Evolutionary conservation across 768 basidiomycete species (phyloP).

Genomic region (Psilocybe azurescens): DNA sequence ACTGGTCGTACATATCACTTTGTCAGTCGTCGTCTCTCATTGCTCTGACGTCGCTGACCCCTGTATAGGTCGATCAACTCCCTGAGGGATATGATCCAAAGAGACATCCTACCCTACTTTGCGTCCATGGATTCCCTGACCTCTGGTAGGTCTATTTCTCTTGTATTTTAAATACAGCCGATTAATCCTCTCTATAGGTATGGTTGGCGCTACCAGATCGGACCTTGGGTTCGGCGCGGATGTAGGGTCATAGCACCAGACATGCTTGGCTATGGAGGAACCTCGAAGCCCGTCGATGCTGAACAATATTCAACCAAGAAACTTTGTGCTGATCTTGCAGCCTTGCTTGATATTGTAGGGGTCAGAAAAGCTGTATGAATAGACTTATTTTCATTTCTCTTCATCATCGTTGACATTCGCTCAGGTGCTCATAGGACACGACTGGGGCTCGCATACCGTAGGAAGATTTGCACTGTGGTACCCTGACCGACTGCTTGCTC

Average conservation of each 20-base stretch:
- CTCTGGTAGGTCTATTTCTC: conserved; percentile 37
- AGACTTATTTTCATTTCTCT: conserved; percentile 13
- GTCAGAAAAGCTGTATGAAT: conserved; percentile 57
- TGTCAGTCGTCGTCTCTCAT: conserved; percentile 32
- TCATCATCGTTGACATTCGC: background rate
- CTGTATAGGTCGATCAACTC: conserved; percentile 57
- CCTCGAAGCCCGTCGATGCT: conserved; percentile 62
- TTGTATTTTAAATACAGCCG: background rate
- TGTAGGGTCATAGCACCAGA: conserved; percentile 68
- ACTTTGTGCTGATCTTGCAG: conserved; percentile 66
- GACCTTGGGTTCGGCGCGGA: conserved; percentile 66
- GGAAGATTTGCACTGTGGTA: conserved; percentile 77
- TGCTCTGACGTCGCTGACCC: background rate
- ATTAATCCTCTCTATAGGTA: conserved; percentile 47
- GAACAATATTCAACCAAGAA: conserved; percentile 63
- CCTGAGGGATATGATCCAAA: conserved; percentile 48
- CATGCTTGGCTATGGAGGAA: conserved; percentile 71
- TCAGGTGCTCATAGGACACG: conserved; percentile 76
- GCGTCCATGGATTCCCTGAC: conserved; percentile 85
- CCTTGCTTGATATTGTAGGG: conserved; percentile 62
- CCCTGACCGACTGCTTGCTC: conserved; percentile 62
- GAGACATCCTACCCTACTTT: conserved; percentile 60
- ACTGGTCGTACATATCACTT: conserved; percentile 75
- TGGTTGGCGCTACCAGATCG: conserved; percentile 79
- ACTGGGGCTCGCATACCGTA: conserved; percentile 76